These are phyloP conservation scores for Ogataea henricii DNA, from an alignment of 805 yeast genomes.

Conservation along the genomic window DNA sequence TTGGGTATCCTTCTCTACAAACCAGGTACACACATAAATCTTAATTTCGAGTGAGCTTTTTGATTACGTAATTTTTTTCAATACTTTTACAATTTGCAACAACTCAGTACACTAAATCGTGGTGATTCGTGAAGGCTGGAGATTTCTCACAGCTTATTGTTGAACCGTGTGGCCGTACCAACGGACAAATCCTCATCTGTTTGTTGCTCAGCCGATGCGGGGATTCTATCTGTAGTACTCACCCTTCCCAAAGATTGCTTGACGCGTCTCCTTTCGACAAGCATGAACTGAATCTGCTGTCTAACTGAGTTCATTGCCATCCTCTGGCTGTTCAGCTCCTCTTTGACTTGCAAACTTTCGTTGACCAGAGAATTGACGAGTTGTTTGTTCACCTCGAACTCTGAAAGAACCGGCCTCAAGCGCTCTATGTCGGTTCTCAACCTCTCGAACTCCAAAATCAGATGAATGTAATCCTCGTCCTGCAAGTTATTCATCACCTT, in stretches of 20 bases:
- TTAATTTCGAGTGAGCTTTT: background rate
- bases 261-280: conserved; percentile 43
- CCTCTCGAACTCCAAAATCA: conserved; percentile 46
- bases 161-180: conserved; percentile 13
- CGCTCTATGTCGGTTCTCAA: conserved; percentile 44
- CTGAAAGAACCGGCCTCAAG: conserved; percentile 26
- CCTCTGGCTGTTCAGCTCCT: conserved; percentile 49
- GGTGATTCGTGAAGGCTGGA: background rate
- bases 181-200: conserved; percentile 18
- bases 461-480: conserved; percentile 31
- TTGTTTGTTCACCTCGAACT: conserved; percentile 29
- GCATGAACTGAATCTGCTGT: conserved; percentile 52
- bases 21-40: background rate
- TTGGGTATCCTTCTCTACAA: background rate
- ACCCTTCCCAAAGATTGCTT: conserved; percentile 14
- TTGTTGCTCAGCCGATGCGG: conserved; percentile 1
- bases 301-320: conserved; percentile 46
- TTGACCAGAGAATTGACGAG: conserved; percentile 24
- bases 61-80: conserved; percentile 2
- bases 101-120: no score
- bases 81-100: no score
- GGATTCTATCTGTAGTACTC: background rate
- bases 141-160: conserved; percentile 18
- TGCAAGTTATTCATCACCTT: conserved; percentile 19
- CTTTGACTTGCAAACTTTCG: conserved; percentile 40